Evolutionary conservation across 1,284 basidiomycete species (phyloP), one percentile per base, ranked within the genome.

Genomic region (Ustilago trichophora): DNA sequence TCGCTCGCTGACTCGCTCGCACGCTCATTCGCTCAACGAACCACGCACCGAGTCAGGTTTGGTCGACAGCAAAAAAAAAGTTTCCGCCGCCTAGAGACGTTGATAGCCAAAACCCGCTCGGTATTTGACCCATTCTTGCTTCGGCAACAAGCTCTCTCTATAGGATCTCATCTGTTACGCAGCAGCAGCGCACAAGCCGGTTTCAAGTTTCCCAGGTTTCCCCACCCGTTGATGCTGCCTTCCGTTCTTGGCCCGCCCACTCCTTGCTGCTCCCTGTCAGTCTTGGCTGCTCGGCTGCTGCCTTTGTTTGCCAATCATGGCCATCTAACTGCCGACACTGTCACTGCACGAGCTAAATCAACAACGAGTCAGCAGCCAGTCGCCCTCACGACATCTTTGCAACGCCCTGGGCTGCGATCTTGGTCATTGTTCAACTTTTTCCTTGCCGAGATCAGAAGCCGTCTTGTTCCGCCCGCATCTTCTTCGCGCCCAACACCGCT

Each of bases 71-170:
- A n/a, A n/a, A n/a, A n/a, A n/a, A n/a, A n/a, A n/a, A n/a, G n/a
- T n/a, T n/a, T n/a, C n/a, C n/a, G n/a, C n/a, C n/a, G 21, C 40
- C n/a, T 10, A 10, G 12, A 24, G 12, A 19, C 8, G 33, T 45
- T 60, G 59, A 63, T 63, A 44, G 43, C n/a, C 59, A 63, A 63
- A 63, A 21, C 43, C 59, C 59, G 59, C 34, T 26, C 53, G 59
- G 59, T 55, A 31, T 54, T 49, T 53, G 50, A 33, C 33, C 27
- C 31, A 37, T 25, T 38, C 9, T 7, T 21, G 16, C 12, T 13
- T 2, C n/a, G n/a, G n/a, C n/a, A n/a, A n/a, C n/a, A n/a, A n/a
- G n/a, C n/a, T n/a, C n/a, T n/a, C n/a, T n/a, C n/a, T n/a, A n/a
- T n/a, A n/a, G n/a, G n/a, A n/a, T n/a, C n/a, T n/a, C n/a, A n/a